Base-by-base conservation (phyloP, 805 yeast species). In the Deakozyma indianensis region DNA sequence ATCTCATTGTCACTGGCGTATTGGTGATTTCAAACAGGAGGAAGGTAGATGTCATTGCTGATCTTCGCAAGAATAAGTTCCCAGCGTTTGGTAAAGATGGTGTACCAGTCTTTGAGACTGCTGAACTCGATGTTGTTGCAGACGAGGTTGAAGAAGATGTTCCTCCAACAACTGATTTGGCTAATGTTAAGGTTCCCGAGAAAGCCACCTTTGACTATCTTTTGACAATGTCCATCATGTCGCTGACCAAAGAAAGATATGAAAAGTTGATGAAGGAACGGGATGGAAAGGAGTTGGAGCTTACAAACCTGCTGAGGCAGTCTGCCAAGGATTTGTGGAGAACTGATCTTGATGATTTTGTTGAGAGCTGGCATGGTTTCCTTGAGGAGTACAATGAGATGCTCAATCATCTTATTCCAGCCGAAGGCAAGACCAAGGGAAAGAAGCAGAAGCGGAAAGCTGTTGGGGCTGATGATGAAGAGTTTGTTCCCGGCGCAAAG, bases 221-320 rank as follows among this genome's bases (percentile, higher is more conserved):
- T 51, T 69, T 92, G 45, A 94, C 92, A 45, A 83, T 92, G 95
- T 76, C 87, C 28, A 79, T 92, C 51, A 86, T 96, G 92, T 82
- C 96, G 32, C 74, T 92, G 58, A 90, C 98, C 0, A 73, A 71
- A 48, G 98, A 92, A 64, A 75, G 92, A 54, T 92, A 88, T 58
- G 88, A 85, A 56, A 79, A 75, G 53, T 67, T 92, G 52, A 66
- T 87, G 55, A 71, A 71, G 45, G 94, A 88, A 59, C 73, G 77
- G 49, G 84, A 77, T 47, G 80, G 68, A 22, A 81, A 79, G 56
- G 90, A 86, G 58, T 67, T 61, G 11, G 94, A 84, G 57, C 70
- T 90, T 54, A 80, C 76, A 41, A 59, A 57, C 0, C 68, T 92
- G 53, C 71, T 87, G 53, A 71, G 73, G 45, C 69, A 77, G 56